Conservation (phyloP, 2,329 filamentous ascomycete species). For the Phoma herbarum region DNA sequence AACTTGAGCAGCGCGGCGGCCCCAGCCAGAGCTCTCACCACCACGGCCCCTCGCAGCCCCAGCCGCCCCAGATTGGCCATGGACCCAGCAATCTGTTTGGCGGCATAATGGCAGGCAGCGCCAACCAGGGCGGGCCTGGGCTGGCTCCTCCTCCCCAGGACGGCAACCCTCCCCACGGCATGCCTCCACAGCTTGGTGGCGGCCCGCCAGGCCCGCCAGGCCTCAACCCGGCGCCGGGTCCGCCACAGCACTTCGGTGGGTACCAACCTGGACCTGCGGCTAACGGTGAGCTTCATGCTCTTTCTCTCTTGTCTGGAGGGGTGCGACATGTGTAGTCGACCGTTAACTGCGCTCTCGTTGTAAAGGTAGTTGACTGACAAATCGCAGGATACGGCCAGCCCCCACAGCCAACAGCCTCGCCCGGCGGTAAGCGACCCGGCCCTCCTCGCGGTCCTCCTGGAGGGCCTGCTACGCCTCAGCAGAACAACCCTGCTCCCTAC, state of each 20-base stretch:
- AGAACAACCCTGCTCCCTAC: constrained; percentile 87
- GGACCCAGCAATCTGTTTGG: constrained; percentile 91
- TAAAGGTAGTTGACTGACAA: constrained; percentile 20
- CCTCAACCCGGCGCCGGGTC: constrained; percentile 63
- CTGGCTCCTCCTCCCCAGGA: constrained; percentile 75
- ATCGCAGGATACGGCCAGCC: constrained; percentile 78
- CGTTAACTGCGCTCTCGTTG: neutral
- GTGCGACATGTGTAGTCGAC: neutral
- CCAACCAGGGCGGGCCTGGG: constrained; percentile 82
- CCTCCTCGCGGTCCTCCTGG: constrained; percentile 68
- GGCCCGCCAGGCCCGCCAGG: constrained; percentile 81
- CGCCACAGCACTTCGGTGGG: constrained; percentile 74
- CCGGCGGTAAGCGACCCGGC: constrained; percentile 78
- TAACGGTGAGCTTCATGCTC: constrained; percentile 62
- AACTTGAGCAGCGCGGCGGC: constrained; percentile 78
- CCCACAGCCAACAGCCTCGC: constrained; percentile 84
- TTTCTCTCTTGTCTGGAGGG: constrained; percentile 12
- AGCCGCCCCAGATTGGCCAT: constrained; percentile 85
- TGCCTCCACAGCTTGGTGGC: constrained; percentile 64
- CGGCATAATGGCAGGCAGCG: constrained; percentile 91
- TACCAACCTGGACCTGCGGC: constrained; percentile 71
- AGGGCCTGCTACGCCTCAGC: constrained; percentile 84
- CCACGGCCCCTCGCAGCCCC: constrained; percentile 73
- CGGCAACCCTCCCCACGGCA: constrained; percentile 65
- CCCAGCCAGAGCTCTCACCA: constrained; percentile 76